These are phyloP conservation scores for Coprinopsis cinerea DNA, from an alignment of 768 basidiomycete genomes.

Conservation along the genomic window DNA sequence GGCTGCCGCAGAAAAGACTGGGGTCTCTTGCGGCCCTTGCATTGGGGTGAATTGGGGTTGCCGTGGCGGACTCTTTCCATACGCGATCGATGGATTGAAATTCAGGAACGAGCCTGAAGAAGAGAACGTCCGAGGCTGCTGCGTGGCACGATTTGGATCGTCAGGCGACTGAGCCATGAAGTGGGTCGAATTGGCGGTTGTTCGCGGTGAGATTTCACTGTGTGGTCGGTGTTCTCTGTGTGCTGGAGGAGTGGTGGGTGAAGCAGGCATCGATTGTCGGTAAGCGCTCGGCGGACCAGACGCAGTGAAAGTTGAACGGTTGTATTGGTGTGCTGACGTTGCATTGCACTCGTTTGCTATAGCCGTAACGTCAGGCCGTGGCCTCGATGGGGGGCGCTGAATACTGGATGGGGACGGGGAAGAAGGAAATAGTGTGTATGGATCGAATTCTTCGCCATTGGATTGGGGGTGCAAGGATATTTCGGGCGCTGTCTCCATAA, in stretches of 20 bases:
- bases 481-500: background rate
- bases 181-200: background rate
- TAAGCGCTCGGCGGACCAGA: background rate
- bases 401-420: background rate
- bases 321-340: background rate
- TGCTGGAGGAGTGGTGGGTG: background rate
- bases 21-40: background rate
- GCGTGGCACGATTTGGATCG: background rate
- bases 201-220: background rate
- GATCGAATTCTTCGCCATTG: background rate
- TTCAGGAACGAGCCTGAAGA: slow-evolving; percentile 19
- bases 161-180: background rate
- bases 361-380: background rate
- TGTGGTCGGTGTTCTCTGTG: background rate
- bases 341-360: background rate
- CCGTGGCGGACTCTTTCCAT: slow-evolving; percentile 19
- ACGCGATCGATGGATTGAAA: slow-evolving; percentile 47
- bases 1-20: slow-evolving; percentile 23
- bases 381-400: background rate
- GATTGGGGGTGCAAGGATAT: background rate
- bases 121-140: background rate
- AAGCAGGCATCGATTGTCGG: slow-evolving; percentile 6
- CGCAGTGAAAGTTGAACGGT: background rate
- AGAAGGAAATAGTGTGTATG: background rate
- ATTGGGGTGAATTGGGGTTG: background rate